Evolutionary conservation across 768 basidiomycete genomes (phyloP), one percentile per base, ranked within the genome.

Genomic region (Psilocybe cyanescens): DNA sequence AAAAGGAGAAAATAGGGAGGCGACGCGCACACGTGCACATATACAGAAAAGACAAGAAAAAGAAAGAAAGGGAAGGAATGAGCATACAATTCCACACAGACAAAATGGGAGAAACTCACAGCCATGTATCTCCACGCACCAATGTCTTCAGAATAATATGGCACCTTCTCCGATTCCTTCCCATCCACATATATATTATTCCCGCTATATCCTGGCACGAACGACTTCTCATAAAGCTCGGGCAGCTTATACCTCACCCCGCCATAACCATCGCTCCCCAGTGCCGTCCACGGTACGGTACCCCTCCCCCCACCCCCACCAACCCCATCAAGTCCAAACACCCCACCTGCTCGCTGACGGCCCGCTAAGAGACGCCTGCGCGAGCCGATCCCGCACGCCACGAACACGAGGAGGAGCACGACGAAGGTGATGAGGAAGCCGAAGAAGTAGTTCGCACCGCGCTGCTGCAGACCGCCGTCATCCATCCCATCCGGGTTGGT

Each of bases 401-500:
- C 72, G 56, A 86, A 85, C 51, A 86, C 68, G 48, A 86, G 72
- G 30, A 86, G 69, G 48, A 84, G 75, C 1, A 77, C 74, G 59
- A 81, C 72, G 64, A 84, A 81, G 24, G 81, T 76, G 67, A 83
- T 78, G 62, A 84, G 78, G 63, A 84, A 83, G 3, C 83, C 83
- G 59, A 83, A 82, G 69, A 83, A 83, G 67, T 82, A 81, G 63
- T 73, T 81, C 19, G 79, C 77, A 6, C 79, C 77, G 37, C 74
- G 74, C 35, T 65, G 59, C 60, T 63, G 63, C 14, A 67, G 62
- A 57, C 48, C 67, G 52, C 66, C 50, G 55, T 52, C 55, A 31
- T 52, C 64, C 24, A 24, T 24, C 24, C 24, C 24, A 24, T 24
- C 24, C 2, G 24, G 24, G 16, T 35, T 35, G 33, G 33, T 35